Percentiles rank a stretch among this genome's conserved stretches.
phyloP scores from a whole-genome alignment of 352 stramenopile species.

The Phytopythium sindhum region DNA sequence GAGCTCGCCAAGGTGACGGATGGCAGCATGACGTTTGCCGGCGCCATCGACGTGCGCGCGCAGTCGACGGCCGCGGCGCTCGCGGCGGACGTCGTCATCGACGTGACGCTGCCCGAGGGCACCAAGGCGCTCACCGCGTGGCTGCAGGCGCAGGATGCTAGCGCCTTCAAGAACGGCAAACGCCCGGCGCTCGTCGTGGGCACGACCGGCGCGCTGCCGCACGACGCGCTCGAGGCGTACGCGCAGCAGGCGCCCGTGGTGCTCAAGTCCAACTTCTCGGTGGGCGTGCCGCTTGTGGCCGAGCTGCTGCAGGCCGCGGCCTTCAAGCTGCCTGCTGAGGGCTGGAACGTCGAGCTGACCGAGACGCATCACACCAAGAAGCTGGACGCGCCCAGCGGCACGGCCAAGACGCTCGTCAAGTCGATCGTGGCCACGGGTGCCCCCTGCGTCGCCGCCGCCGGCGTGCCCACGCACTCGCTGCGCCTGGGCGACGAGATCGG shows the following conservation, averaged over 20 bases:
- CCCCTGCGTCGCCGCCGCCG: slow-evolving; percentile 41
- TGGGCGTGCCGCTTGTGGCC: slow-evolving; percentile 74
- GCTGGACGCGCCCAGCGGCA: slow-evolving; percentile 77
- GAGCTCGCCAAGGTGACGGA: slow-evolving; percentile 54
- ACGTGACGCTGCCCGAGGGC: slow-evolving; percentile 72
- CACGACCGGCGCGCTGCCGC: slow-evolving; percentile 64
- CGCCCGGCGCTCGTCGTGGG: slow-evolving; percentile 71
- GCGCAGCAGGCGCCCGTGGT: slow-evolving; percentile 55
- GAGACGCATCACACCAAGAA: slow-evolving; percentile 89
- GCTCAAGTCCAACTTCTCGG: slow-evolving; percentile 83
- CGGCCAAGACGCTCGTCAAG: slow-evolving; percentile 77
- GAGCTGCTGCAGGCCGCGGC: slow-evolving; percentile 70
- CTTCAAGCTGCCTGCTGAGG: slow-evolving; percentile 66
- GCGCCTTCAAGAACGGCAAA: slow-evolving; percentile 60
- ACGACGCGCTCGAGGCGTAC: slow-evolving; percentile 57
- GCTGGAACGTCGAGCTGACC: slow-evolving; percentile 79
- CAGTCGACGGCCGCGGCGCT: slow-evolving; percentile 34
- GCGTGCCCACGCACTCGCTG: slow-evolving; percentile 60
- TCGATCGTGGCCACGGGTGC: slow-evolving; percentile 55
- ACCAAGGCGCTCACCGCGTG: slow-evolving; percentile 60
- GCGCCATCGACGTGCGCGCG: slow-evolving; percentile 56
- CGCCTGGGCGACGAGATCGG: slow-evolving; percentile 80
- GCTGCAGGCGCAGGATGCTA: slow-evolving; percentile 51
- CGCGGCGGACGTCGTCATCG: slow-evolving; percentile 66
- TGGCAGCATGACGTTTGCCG: slow-evolving; percentile 43